These are phyloP conservation scores for Cadophora malorum DNA, from an alignment of 2,329 filamentous ascomycete species.

Conservation along the genomic window DNA sequence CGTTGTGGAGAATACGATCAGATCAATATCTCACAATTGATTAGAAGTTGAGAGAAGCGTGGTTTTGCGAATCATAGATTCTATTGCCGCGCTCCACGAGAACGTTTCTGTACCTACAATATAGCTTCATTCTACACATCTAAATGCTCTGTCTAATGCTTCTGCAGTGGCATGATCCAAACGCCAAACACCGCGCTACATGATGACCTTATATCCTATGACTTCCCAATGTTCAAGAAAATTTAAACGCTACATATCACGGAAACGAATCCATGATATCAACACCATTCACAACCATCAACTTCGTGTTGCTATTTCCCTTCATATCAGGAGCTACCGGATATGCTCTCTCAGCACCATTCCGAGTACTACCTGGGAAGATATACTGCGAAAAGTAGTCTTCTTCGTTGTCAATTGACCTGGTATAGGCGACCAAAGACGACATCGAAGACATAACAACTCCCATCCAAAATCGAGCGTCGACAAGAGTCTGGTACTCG, in stretches of 20 bases:
- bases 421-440: slow-evolving; percentile 35
- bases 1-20: no score
- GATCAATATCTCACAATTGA: no score
- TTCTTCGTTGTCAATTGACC: slow-evolving; percentile 28
- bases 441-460: slow-evolving; percentile 37
- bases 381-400: slow-evolving; percentile 35
- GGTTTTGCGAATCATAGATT: background rate
- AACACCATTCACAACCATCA: slow-evolving; percentile 37
- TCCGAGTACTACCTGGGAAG: slow-evolving; percentile 30
- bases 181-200: background rate
- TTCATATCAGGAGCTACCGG: slow-evolving; percentile 27
- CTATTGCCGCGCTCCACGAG: background rate
- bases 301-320: slow-evolving; percentile 34
- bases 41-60: no score
- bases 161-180: background rate
- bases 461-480: slow-evolving; percentile 34
- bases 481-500: slow-evolving; percentile 35
- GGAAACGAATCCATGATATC: slow-evolving; percentile 39
- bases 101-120: background rate
- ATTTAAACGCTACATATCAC: slow-evolving; percentile 14
- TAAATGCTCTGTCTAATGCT: background rate
- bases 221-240: background rate
- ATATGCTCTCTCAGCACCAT: slow-evolving; percentile 21
- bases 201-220: background rate
- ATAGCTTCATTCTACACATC: background rate